Evolutionary conservation across 768 basidiomycete species (phyloP), one percentile per base, ranked within the genome.

Genomic region (Cytidiella melzeri): DNA sequence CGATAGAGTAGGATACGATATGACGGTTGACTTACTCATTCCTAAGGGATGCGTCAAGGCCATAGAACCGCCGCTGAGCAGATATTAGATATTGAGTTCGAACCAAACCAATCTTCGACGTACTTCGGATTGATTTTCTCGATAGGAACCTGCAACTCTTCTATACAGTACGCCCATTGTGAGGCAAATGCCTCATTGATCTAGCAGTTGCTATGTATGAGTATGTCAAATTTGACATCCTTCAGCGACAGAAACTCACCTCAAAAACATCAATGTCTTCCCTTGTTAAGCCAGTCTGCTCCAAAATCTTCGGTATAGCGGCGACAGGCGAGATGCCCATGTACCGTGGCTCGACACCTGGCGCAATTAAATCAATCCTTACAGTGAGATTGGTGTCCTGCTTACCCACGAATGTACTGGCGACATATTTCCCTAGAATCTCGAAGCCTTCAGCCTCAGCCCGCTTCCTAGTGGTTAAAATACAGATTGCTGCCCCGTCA

Each of bases 111-210:
- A 10, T 51, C 40, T 55, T 56, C 21, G 51, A 70, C 77, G 67
- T 71, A 81, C 88, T 91, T 83, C 42, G 88, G 81, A 61, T 96
- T 96, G 58, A 93, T 84, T 65, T 84, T 92, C 57, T 81, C 77
- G 15, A 87, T 81, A 2, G 84, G 80, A 40, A 95, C 74, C 23
- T 74, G 71, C 21, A 94, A 75, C 59, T 90, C 72, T 59, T 94
- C 86, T 6, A 94, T 81, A 45, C 89, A 93, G 67, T 92, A 87
- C n/a, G 87, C 89, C 52, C 91, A 94, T 61, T 95, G 92, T 1
- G 89, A 92, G 0, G 91, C 92, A 53, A 94, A 95, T 0, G 92
- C 92, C 66, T 93, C 87, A 49, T 92, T 91, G 55, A 89, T 86
- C 87, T 91, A 53, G 19, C 10, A 51, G 19, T n/a, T n/a, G n/a